Evolutionary conservation across 2,329 filamentous ascomycete genomes (phyloP), one percentile per base, ranked within the genome.

Genomic region (Mycosphaerella arachidis): DNA sequence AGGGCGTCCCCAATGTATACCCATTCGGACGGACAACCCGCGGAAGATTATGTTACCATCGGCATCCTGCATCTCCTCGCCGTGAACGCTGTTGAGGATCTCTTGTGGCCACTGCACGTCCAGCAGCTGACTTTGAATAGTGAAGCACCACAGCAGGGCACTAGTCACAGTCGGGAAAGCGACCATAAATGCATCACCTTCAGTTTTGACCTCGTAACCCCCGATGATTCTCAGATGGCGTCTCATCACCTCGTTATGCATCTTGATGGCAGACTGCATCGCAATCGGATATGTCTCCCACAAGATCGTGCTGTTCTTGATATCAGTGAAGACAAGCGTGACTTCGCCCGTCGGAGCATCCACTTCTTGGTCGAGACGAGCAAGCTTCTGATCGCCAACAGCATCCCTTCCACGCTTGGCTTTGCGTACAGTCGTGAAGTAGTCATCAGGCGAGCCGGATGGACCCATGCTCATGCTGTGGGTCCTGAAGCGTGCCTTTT

Each of bases 131-230:
- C 87, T 88, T 74, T 99, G 94, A 30, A 97, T 92, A 24, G 92
- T 91, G 77, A 99, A 99, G 68, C 89, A 95, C 94, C 94, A 99
- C 7, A 99, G 82, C 53, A 99, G 78, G 5, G 94, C 94, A 8
- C 92, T 94, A 1, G 94, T 97, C 2, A 94, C 92, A 0, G 94
- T 97, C 1, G 92, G 91, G 76, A 99, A 99, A 9, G 93, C 96
- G 33, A 99, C 94, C 92, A 99, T 97, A 71, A 99, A 99, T 8
- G 94, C 94, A 76, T 99, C 94, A 67, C 94, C 94, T 90, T 99
- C 94, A 18, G 94, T 99, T 82, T 99, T 99, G 75, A 99, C 94
- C 77, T 99, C 94, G 72, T 97, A 99, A 1, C 94, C 94, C 71
- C 94, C 94, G 68, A 97, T 95, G 64, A 92, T 88, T 54, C 94